Base-by-base conservation (phyloP, 208 protist genomes). In the Trypanosoma congolense region DNA sequence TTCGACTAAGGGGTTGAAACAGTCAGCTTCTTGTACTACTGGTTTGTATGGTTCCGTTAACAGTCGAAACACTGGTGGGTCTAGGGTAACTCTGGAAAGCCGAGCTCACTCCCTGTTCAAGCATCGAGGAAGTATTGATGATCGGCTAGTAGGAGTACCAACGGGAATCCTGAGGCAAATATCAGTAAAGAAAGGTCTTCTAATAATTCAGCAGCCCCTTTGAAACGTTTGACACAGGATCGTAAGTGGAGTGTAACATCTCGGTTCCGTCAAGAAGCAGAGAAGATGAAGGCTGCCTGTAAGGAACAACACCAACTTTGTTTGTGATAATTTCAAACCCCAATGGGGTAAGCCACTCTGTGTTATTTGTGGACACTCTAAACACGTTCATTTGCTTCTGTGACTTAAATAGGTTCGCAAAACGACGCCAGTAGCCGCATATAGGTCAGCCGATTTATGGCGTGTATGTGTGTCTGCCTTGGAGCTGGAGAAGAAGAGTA, bases 281-380 rank as follows among this genome's bases (percentile, higher is more conserved):
- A 61, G 30, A 59, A 42, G 45, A 42, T 61, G 24, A 48, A 29
- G 33, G 26, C 35, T 18, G 0, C 31, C 63, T 6, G 63, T 49
- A 22, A 53, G 41, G 28, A 40, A 45, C 44, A 30, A 63, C 6
- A 14, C 33, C 14, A 28, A 45, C 40, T 10, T 48, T 30, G 40
- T 64, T 2, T 70, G 63, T 56, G 36, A 30, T 41, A 56, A 19
- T 53, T 70, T 70, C 49, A 70, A 63, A 51, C 63, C 63, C 29
- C 63, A 70, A 51, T 70, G 63, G 63, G 63, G 63, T 22, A 70
- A 63, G 46, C 55, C 57, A 29, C 42, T 70, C 16, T 70, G 63
- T 51, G 47, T 47, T 21, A 49, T 30, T 1, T 70, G 63, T 42
- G 62, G 62, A 19, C 63, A 63, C 25, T 57, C 56, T 30, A 60